Conservation (phyloP, 495 filamentous ascomycete genomes). For the Tuber microsphaerosporum region DNA sequence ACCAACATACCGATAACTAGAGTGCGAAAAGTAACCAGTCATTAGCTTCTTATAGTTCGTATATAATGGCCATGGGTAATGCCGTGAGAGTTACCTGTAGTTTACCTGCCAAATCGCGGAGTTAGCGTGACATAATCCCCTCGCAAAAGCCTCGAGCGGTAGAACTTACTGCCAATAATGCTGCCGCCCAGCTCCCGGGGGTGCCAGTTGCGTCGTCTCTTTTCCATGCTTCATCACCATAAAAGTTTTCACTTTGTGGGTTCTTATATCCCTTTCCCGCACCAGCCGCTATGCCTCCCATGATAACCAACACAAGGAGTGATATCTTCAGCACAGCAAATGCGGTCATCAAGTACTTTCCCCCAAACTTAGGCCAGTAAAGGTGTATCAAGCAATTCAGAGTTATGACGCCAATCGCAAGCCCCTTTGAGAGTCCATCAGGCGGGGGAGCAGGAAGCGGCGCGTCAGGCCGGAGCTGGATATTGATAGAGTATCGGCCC, state of each 20-base stretch:
- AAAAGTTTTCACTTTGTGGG: constrained; percentile 13
- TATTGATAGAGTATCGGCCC: not conserved
- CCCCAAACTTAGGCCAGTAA: constrained; percentile 45
- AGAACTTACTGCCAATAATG: constrained; percentile 13
- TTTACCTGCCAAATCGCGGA: constrained; percentile 9
- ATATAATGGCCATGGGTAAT: not conserved
- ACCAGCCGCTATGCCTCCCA: constrained; percentile 43
- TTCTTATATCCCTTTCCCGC: constrained; percentile 17
- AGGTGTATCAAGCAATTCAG: constrained; percentile 48
- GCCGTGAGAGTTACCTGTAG: constrained; percentile 14
- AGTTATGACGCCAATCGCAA: constrained; percentile 46
- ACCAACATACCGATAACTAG: constrained; percentile 20
- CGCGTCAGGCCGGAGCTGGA: not conserved
- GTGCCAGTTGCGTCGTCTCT: not conserved
- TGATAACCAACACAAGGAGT: constrained; percentile 47
- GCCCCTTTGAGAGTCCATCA: constrained; percentile 29
- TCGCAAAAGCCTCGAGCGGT: not conserved
- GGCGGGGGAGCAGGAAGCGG: constrained; percentile 12
- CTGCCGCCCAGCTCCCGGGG: constrained; percentile 22
- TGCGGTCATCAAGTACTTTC: constrained; percentile 49
- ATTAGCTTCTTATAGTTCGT: not conserved
- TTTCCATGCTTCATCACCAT: constrained; percentile 10
- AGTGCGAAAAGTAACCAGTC: not conserved
- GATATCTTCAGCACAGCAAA: constrained; percentile 49
- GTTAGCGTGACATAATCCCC: not conserved